Percentiles rank a stretch among this genome's conserved stretches.
These are phyloP conservation scores for Cordyceps cateniannulata DNA, from an alignment of 2,329 filamentous ascomycete species.

Conservation along the genomic window DNA sequence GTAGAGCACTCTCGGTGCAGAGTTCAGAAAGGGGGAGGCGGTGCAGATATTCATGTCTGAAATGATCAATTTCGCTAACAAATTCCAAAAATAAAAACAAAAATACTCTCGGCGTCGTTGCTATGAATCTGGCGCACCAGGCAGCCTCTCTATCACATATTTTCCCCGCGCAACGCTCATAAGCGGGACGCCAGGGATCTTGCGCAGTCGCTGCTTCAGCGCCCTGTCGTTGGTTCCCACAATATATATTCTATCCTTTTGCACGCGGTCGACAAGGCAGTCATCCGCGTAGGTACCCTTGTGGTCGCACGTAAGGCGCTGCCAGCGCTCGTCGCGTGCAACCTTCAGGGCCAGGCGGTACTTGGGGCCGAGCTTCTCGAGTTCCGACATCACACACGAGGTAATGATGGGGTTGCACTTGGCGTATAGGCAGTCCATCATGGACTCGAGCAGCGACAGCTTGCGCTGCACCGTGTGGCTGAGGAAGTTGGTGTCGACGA, in stretches of 20 bases:
- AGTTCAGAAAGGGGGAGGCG: background rate
- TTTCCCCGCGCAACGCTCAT: conserved; percentile 82
- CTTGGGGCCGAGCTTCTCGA: conserved; percentile 84
- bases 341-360: conserved; percentile 82
- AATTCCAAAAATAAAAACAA: background rate
- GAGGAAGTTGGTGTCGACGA: conserved; percentile 87
- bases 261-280: conserved; percentile 69
- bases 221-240: conserved; percentile 74
- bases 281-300: conserved; percentile 80
- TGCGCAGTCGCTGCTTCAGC: conserved; percentile 75
- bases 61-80: conserved; percentile 6
- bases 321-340: conserved; percentile 83
- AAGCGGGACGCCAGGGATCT: conserved; percentile 60
- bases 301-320: conserved; percentile 81
- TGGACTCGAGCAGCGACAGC: conserved; percentile 75
- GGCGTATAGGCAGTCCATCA: conserved; percentile 92
- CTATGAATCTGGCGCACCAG: conserved; percentile 64
- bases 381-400: conserved; percentile 66
- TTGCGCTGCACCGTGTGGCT: conserved; percentile 88
- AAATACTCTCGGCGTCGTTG: background rate
- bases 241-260: conserved; percentile 71
- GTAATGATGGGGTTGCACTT: conserved; percentile 88
- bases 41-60: background rate
- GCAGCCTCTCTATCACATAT: conserved; percentile 88
- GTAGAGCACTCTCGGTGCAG: no score